Evolutionary conservation across 2,329 filamentous ascomycete genomes (phyloP).

Genomic region (Stenocarpella maydis): DNA sequence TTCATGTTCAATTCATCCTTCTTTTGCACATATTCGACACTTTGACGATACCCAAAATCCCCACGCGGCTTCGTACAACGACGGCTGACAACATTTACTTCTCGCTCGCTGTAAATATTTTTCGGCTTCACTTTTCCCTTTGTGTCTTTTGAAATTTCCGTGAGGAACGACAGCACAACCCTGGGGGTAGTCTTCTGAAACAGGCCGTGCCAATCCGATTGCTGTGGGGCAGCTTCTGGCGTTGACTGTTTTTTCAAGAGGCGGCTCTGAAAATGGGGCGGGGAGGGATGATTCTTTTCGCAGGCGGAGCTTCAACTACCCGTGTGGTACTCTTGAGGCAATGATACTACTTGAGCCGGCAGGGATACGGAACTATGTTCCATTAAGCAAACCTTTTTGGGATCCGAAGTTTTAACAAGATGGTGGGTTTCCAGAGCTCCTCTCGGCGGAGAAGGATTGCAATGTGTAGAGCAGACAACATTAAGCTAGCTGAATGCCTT

Average conservation of each 20-base stretch:
- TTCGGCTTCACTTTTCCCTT: slow-evolving; percentile 6
- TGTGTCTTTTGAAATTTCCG: background rate
- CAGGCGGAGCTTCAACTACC: background rate
- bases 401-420: background rate
- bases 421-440: slow-evolving; percentile 9
- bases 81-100: slow-evolving; percentile 21
- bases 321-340: background rate
- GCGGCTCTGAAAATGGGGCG: slow-evolving; percentile 12
- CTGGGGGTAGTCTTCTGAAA: slow-evolving; percentile 16
- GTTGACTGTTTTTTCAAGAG: slow-evolving; percentile 12
- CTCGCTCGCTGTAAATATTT: slow-evolving; percentile 33
- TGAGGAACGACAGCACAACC: slow-evolving; percentile 2
- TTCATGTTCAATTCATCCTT: slow-evolving; percentile 12
- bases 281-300: slow-evolving; percentile 7
- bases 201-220: background rate
- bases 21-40: slow-evolving; percentile 30
- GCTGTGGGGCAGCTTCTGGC: background rate
- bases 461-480: slow-evolving; percentile 8
- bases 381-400: background rate
- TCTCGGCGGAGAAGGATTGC: slow-evolving; percentile 25
- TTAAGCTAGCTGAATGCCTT: slow-evolving; percentile 20
- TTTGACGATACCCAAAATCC: slow-evolving; percentile 32
- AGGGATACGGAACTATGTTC: background rate
- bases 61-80: background rate
- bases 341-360: background rate